phyloP scores from a whole-genome alignment of 371 early-diverging fungal genomes.

The Mortierella sp. region DNA sequence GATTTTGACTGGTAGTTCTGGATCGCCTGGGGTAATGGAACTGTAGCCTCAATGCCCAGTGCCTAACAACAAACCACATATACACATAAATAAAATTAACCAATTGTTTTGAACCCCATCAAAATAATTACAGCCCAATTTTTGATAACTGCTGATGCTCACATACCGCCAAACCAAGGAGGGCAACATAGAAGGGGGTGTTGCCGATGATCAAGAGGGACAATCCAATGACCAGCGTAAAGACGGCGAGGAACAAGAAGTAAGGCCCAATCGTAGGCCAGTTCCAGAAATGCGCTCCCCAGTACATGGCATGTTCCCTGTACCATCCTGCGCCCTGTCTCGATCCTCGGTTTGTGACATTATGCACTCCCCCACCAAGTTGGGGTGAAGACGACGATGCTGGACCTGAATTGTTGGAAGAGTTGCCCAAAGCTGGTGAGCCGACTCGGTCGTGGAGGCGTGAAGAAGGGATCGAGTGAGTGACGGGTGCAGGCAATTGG shows the following conservation, averaged over 20 bases:
- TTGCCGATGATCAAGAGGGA: conserved; percentile 48
- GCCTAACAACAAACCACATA: conserved; percentile 30
- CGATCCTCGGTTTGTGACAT: conserved; percentile 35
- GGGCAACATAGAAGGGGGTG: conserved; percentile 60
- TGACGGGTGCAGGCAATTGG: conserved; percentile 50
- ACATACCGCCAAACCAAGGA: conserved; percentile 56
- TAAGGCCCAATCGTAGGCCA: conserved; percentile 54
- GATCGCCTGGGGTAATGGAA: conserved; percentile 75
- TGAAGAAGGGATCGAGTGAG: conserved; percentile 28
- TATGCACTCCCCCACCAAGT: not conserved
- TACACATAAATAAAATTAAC: not conserved
- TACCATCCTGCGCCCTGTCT: conserved; percentile 48
- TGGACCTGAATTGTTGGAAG: conserved; percentile 8
- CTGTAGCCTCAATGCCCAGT: conserved; percentile 70
- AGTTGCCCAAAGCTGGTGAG: not conserved
- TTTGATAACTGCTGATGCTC: not conserved
- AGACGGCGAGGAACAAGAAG: conserved; percentile 37
- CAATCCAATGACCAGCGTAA: conserved; percentile 36
- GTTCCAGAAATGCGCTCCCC: conserved; percentile 48
- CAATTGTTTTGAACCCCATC: conserved; percentile 3
- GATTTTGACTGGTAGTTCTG: conserved; percentile 66
- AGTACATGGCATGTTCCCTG: conserved; percentile 27
- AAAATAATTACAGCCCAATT: conserved; percentile 56
- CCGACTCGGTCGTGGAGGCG: conserved; percentile 3
- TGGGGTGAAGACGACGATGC: not conserved